Base-by-base conservation (phyloP, 148 eudicot genomes). In the Cornus kousa region DNA sequence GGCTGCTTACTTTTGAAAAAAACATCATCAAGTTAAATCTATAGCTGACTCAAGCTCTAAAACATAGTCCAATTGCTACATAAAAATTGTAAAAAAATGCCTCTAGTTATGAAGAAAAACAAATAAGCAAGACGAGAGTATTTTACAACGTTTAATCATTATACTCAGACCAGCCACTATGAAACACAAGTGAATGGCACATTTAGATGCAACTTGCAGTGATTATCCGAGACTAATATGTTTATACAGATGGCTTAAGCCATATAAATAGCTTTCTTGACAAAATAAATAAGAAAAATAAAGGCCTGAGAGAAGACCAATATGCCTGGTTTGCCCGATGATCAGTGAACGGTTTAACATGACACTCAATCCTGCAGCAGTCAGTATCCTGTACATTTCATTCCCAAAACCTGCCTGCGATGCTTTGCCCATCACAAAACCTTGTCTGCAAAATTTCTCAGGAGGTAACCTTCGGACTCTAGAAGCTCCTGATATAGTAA, bases 261-360 rank as follows among this genome's bases (percentile, higher is more conserved):
- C 19, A 53, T 53, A 53, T 53, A 53, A 53, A 16, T 2, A 53
- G 62, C 62, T 16, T 13, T 19, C 1, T 19, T 19, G 62, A 11
- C 19, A 19, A 57, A 57, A 19, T 2, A 13, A 57, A 19, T 13
- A 20, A 20, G 19, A n/a, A 62, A 62, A 19, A 62, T 5, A 62
- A 62, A 62, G 66, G 66, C 66, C 24, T 83, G 90, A 87, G 92
- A 88, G 86, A 89, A 83, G 88, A 92, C 94, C 93, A 92, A 92
- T 94, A 92, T 94, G 97, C 98, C 98, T 94, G 91, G 94, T 90
- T 91, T 94, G 91, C 84, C 98, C 97, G 70, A 94, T 92, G 79
- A 94, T 91, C 72, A 94, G 85, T 59, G 98, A 94, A 37, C 97
- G 97, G 82, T 94, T 94, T 79, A 94, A 53, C 92, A 94, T 92